Evolutionary conservation across 495 filamentous ascomycete genomes (phyloP).

Genomic region (Neurospora intermedia): DNA sequence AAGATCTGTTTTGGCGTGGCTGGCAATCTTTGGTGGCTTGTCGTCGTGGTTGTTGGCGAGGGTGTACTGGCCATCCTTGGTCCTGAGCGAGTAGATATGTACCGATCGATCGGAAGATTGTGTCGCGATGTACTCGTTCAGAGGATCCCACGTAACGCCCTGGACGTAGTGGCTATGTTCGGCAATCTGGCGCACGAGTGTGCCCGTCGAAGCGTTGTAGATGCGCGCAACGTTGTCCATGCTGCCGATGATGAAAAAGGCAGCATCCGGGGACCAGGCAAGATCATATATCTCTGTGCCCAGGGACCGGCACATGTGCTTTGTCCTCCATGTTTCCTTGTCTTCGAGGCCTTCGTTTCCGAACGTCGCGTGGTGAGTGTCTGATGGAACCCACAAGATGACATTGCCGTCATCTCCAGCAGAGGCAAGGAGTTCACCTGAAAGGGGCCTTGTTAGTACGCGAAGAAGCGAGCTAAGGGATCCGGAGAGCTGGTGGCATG

Average conservation of each 20-base stretch:
- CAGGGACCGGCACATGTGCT: constrained; percentile 90
- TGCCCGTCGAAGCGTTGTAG: constrained; percentile 87
- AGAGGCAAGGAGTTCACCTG: constrained; percentile 86
- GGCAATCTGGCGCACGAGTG: constrained; percentile 89
- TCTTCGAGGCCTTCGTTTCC: constrained; percentile 83
- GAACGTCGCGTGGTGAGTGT: constrained; percentile 50
- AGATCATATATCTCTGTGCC: constrained; percentile 96
- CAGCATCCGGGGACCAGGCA: constrained; percentile 93
- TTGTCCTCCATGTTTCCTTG: constrained; percentile 93
- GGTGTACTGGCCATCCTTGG: constrained; percentile 91
- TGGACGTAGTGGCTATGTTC: constrained; percentile 99
- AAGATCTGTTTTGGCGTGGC: constrained; percentile 73
- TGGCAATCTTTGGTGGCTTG: constrained; percentile 37
- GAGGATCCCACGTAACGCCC: constrained; percentile 95
- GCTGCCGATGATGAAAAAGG: constrained; percentile 95
- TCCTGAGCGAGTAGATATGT: constrained; percentile 91
- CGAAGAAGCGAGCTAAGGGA: background rate
- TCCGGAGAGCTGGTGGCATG: background rate
- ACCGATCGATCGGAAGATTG: constrained; percentile 97
- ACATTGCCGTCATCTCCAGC: constrained; percentile 97
- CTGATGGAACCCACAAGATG: constrained; percentile 86
- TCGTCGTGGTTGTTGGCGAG: constrained; percentile 40
- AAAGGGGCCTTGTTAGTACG: constrained; percentile 16
- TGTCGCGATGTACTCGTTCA: constrained; percentile 96
- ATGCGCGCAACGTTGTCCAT: constrained; percentile 99